Evolutionary conservation across 2,329 filamentous ascomycete species (phyloP), one percentile per base, ranked within the genome.

Genomic region (Aspergillus viridinutans): DNA sequence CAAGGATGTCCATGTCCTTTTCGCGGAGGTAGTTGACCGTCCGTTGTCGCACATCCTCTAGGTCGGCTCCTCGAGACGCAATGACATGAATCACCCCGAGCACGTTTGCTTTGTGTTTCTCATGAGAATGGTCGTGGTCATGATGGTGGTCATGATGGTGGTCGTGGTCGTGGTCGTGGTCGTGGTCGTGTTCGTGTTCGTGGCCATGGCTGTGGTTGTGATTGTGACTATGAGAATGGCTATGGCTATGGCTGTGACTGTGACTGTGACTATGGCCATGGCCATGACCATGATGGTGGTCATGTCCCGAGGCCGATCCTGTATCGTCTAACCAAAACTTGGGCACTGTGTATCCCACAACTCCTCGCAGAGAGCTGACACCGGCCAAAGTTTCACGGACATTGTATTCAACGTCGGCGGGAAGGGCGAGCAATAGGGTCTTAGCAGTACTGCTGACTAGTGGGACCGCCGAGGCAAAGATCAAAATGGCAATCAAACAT

Each of bases 291-390:
- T 80, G 76, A 9, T 69, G 70, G 58, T 80, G 76, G 6, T 67
- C 68, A 54, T 77, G 59, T 0, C 57, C 73, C 0, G 74, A 72
- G 52, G 76, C 69, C 2, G 70, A 69, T 17, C 72, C 78, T 29
- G 78, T 78, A 61, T 96, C 92, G 65, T 95, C 90, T 14, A 94
- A 78, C 94, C 94, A 99, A 69, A 97, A 97, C 66, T 92, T 89
- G 7, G 93, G 92, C 1, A 90, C 90, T 0, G 89, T 83, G 68
- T 97, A 97, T 53, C 89, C 87, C 0, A 89, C 87, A 0, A 99
- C 93, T 0, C 93, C 94, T 32, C 90, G 83, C 59, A 97, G 80
- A 51, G 88, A 88, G 50, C 87, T 86, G 8, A 99, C 86, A 5
- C 92, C 92, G 2, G 90, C 88, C 9, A 99, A 80, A 0, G 89